phyloP scores from a whole-genome alignment of 768 basidiomycete genomes.

The Xanthoconium purpureum region DNA sequence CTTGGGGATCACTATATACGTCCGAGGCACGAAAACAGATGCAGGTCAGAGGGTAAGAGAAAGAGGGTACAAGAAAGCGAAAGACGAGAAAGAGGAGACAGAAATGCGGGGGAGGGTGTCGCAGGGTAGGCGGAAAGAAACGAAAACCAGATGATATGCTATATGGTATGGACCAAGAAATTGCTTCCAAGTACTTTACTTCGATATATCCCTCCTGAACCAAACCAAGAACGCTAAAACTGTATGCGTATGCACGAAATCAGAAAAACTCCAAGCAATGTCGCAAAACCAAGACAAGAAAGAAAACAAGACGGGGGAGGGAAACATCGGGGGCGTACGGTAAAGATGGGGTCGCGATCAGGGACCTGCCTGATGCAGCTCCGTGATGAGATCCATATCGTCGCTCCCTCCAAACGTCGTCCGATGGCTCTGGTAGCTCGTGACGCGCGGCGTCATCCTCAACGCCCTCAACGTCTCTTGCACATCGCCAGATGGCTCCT shows the following conservation, averaged over 20 bases:
- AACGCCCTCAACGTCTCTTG: conserved; percentile 12
- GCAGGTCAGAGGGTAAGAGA: neutral
- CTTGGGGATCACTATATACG: conserved; percentile 10
- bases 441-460: neutral
- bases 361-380: conserved; percentile 8
- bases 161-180: conserved; percentile 3
- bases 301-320: neutral
- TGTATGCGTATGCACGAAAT: conserved; percentile 3
- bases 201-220: conserved; percentile 4
- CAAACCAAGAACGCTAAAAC: conserved; percentile 1
- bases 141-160: conserved; percentile 11
- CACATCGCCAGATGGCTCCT: conserved; percentile 13
- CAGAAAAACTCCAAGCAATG: conserved; percentile 1
- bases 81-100: neutral
- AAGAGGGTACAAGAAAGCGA: no score
- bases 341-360: conserved; percentile 1
- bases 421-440: conserved; percentile 13
- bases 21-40: neutral
- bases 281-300: conserved; percentile 8
- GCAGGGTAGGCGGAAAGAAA: neutral
- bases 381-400: conserved; percentile 19
- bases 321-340: neutral
- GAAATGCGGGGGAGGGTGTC: conserved; percentile 7
- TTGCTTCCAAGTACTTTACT: conserved; percentile 1
- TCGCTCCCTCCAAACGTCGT: conserved; percentile 30